Evolutionary conservation across 352 stramenopile species (phyloP).

Genomic region (Stramenopiles sp.): DNA sequence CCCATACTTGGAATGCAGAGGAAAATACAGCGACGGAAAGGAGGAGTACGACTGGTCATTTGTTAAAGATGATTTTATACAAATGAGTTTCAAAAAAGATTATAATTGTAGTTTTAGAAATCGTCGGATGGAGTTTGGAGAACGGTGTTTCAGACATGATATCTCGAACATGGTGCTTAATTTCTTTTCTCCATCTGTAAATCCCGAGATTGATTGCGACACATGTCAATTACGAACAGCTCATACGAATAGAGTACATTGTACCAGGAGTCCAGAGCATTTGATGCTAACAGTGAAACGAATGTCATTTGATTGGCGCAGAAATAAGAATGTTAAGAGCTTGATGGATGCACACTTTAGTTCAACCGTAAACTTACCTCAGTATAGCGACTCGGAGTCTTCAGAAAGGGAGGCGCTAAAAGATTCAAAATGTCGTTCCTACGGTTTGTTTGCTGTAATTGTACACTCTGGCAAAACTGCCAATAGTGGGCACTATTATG

Average conservation of each 20-base stretch:
- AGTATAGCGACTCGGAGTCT: neutral
- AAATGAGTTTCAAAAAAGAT: slow-evolving; percentile 62
- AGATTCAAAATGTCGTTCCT: slow-evolving; percentile 33
- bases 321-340: slow-evolving; percentile 60
- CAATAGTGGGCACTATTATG: slow-evolving; percentile 71
- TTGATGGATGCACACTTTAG: slow-evolving; percentile 20
- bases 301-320: slow-evolving; percentile 64
- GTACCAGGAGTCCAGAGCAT: slow-evolving; percentile 47
- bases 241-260: slow-evolving; percentile 48
- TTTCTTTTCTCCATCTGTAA: neutral
- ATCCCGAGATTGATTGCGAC: slow-evolving; percentile 27
- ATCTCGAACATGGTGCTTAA: neutral
- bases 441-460: slow-evolving; percentile 62
- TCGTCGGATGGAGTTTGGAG: slow-evolving; percentile 18
- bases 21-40: neutral
- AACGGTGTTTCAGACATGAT: neutral
- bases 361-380: neutral
- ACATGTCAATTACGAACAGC: slow-evolving; percentile 48
- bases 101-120: slow-evolving; percentile 61
- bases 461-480: slow-evolving; percentile 60
- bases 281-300: slow-evolving; percentile 62
- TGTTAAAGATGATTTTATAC: slow-evolving; percentile 54
- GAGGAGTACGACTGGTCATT: slow-evolving; percentile 36
- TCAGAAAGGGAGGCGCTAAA: slow-evolving; percentile 5
- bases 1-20: neutral